Conservation (phyloP, 2,329 filamentous ascomycete species). For the Phialocephala subalpina region DNA sequence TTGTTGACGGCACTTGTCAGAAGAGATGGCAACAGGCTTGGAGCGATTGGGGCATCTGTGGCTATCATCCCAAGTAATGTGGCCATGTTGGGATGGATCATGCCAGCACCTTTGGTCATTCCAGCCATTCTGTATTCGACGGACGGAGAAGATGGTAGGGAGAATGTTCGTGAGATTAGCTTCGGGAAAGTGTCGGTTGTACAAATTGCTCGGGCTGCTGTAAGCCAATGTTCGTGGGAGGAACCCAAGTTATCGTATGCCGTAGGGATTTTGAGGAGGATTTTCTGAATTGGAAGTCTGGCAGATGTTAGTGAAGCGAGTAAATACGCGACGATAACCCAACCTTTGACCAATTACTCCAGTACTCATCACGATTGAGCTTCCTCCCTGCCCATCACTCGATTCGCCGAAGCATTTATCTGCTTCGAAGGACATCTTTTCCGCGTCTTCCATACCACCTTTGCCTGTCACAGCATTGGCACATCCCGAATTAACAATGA, state of each 20-base stretch:
- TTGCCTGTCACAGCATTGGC: constrained; percentile 97
- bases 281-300: constrained; percentile 89
- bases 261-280: constrained; percentile 80
- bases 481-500: constrained; percentile 94
- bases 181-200: constrained; percentile 99
- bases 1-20: constrained; percentile 79
- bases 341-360: constrained; percentile 95
- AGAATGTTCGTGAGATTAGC: constrained; percentile 85
- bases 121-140: constrained; percentile 86
- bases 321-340: constrained; percentile 5
- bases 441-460: constrained; percentile 87
- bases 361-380: constrained; percentile 97
- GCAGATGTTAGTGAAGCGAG: constrained; percentile 32
- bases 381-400: constrained; percentile 55
- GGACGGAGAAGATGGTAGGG: constrained; percentile 79
- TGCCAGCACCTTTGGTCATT: constrained; percentile 97
- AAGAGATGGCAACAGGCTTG: constrained; percentile 70
- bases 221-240: constrained; percentile 86
- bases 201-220: constrained; percentile 89
- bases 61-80: constrained; percentile 91
- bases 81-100: constrained; percentile 99
- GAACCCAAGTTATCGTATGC: constrained; percentile 76
- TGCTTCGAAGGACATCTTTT: constrained; percentile 78
- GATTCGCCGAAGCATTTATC: constrained; percentile 68
- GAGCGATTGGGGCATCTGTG: constrained; percentile 85